Evolutionary conservation across 108 stramenopile species (phyloP), one percentile per base, ranked within the genome.

Genomic region (Cyclotella kingstonii): DNA sequence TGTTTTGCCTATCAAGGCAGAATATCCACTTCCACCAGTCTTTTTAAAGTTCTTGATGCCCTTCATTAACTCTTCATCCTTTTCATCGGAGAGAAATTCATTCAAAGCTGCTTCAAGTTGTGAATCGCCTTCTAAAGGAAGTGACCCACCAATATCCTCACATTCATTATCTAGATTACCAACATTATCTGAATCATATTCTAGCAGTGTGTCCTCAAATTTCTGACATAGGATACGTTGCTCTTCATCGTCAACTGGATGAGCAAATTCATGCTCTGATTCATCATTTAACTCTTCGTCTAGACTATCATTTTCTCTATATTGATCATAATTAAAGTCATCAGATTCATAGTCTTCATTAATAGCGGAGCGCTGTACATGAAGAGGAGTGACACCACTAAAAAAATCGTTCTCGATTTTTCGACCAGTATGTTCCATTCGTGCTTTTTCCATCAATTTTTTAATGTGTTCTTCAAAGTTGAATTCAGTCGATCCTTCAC

Each of bases 391-490:
- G 49, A 72, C 58, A n/a, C 75, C 81, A n/a, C 59, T 28, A 68
- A 91, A 91, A 71, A 91, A 91, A 23, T 81, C 81, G 40, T 77
- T 54, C 53, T 91, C 87, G 22, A 66, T 44, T 28, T 48, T 50
- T 8, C 86, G 73, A 6, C 77, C 80, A 39, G 40, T 66, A 26
- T 74, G 65, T 51, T 86, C 66, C 45, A 63, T 62, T 28, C 68
- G 73, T 27, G 94, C 94, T 51, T 87, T 90, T 19, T 86, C 87
- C 73, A 98, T 95, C 44, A 98, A 63, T n/a, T 34, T 45, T 10
- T 77, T 78, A 54, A 98, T 86, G 65, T 98, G 98, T 3, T 87
- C 84, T 35, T 96, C 96, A 76, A 88, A 98, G 53, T 98, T 93
- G 65, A 98, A 98, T 34, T 54, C 87, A n/a, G n/a, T n/a, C n/a